Base-by-base conservation (phyloP, 768 basidiomycete species). In the Kwoniella botswanensis region DNA sequence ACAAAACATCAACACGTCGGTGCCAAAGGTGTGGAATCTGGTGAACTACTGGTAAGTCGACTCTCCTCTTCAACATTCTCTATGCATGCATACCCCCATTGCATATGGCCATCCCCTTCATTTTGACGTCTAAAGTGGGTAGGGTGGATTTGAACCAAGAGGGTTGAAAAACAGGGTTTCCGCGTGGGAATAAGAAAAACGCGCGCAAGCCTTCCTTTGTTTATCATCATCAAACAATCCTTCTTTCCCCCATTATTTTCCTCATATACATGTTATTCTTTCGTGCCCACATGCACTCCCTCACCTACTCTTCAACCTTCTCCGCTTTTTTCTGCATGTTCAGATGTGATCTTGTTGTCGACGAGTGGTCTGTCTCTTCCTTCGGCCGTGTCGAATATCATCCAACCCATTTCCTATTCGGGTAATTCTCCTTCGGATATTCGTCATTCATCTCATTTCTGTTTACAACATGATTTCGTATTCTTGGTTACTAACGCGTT, bases 1-100 rank as follows among this genome's bases (percentile, higher is more conserved):
- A 71, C 71, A n/a, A 79, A 79, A 68, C 63, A 74, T 71, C 76
- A 78, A 69, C 79, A 80, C 71, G 79, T 80, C 17, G 79, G 79
- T 11, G 79, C 79, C 42, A 80, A 73, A 44, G 79, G 79, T 52
- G 79, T 80, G 13, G 79, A 80, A 70, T 71, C 68, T 35, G 79
- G 79, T 66, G 79, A 80, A 75, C 63, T 78, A 22, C 64, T 78
- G 56, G 79, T 80, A 63, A 80, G 79, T 80, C 58, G 72, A 44
- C 26, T 68, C 68, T 67, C 56, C 73, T 71, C 75, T 75, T 59
- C 74, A 67, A 60, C 54, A 65, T 68, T 72, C 53, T 53, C 17
- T 74, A 79, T 77, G 74, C 78, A 76, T 76, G 50, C 65, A 67
- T 61, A 52, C 46, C 12, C 46, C 41, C 56, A 68, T 58, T 21